phyloP scores from a whole-genome alignment of 768 basidiomycete species.

The Mycena sanguinolenta region DNA sequence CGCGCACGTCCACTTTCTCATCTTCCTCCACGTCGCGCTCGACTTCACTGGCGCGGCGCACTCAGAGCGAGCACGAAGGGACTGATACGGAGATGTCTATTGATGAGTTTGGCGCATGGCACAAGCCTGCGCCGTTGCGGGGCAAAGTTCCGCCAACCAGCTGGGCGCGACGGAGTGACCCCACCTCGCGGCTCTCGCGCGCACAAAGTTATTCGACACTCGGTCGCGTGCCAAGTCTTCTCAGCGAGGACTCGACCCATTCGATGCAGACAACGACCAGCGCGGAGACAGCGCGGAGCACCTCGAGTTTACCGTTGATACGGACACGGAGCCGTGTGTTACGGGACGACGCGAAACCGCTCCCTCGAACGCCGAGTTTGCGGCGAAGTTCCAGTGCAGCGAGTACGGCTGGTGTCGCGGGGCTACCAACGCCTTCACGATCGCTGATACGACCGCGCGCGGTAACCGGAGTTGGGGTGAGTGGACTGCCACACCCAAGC shows the following conservation, averaged over 20 bases:
- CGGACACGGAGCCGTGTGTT: slow-evolving; percentile 33
- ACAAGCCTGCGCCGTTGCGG: neutral
- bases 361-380: slow-evolving; percentile 31
- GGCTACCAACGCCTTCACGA: neutral
- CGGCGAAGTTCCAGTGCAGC: slow-evolving; percentile 16
- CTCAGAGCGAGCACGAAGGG: slow-evolving; percentile 32
- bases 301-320: slow-evolving; percentile 29
- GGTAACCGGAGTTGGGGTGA: slow-evolving; percentile 20
- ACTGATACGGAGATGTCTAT: slow-evolving; percentile 14
- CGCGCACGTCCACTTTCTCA: slow-evolving; percentile 36
- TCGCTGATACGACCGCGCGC: slow-evolving; percentile 24
- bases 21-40: slow-evolving; percentile 21
- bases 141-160: slow-evolving; percentile 26
- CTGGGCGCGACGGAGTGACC: slow-evolving; percentile 34
- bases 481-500: neutral
- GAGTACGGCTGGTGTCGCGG: neutral
- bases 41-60: slow-evolving; percentile 20
- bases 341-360: slow-evolving; percentile 35
- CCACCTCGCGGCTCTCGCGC: slow-evolving; percentile 24
- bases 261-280: slow-evolving; percentile 8
- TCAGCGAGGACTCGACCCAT: slow-evolving; percentile 26
- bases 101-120: slow-evolving; percentile 33
- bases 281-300: slow-evolving; percentile 17
- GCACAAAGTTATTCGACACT: slow-evolving; percentile 22
- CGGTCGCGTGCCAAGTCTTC: slow-evolving; percentile 16